phyloP scores from a whole-genome alignment of 2,329 filamentous ascomycete species.

The Apiospora arundinis region DNA sequence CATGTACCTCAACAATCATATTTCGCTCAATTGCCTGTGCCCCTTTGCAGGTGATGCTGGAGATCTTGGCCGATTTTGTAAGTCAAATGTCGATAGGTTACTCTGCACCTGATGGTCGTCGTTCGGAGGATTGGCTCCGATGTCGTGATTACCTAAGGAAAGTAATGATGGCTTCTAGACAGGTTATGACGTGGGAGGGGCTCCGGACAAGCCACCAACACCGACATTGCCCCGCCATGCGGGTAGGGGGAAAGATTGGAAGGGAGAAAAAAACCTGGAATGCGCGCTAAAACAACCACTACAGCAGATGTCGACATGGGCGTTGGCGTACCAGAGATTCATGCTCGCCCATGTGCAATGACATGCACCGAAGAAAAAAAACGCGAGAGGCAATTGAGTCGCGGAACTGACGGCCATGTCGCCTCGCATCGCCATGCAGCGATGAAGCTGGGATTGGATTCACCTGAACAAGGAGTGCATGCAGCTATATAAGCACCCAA shows the following conservation, averaged over 20 bases:
- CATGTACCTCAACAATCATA: too few relatives aligned
- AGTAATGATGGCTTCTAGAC: background rate
- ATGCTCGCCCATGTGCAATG: background rate
- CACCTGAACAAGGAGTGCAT: too few relatives aligned
- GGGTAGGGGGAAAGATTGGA: background rate
- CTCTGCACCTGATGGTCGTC: too few relatives aligned
- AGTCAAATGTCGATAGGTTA: too few relatives aligned
- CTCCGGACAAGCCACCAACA: background rate
- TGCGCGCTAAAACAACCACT: background rate
- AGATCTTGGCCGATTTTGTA: too few relatives aligned
- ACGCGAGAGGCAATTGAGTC: background rate
- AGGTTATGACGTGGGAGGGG: slow-evolving; percentile 9
- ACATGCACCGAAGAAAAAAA: background rate
- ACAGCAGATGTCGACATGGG: background rate
- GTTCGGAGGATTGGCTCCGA: background rate
- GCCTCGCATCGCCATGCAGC: background rate
- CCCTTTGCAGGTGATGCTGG: too few relatives aligned
- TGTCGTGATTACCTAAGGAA: background rate
- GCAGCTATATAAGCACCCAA: background rate
- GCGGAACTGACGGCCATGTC: background rate
- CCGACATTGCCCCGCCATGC: slow-evolving; percentile 1
- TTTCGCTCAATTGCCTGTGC: too few relatives aligned
- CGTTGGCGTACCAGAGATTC: background rate
- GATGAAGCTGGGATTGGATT: background rate
- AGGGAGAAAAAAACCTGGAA: background rate